These are phyloP conservation scores for Cupressus sempervirens DNA, from an alignment of 75 land plant genomes.

Conservation along the genomic window DNA sequence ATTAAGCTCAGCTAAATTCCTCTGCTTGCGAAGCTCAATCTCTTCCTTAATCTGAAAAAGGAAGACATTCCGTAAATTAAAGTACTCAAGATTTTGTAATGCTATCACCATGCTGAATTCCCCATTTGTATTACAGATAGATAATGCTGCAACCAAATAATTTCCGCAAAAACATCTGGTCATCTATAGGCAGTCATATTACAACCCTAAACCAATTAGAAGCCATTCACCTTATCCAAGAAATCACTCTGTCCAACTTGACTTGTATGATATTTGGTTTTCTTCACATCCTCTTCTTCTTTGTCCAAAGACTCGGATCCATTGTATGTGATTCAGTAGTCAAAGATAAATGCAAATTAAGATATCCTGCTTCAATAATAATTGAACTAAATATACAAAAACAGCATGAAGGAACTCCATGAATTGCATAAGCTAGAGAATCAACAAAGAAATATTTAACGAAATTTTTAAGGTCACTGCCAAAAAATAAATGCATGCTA, in stretches of 20 bases:
- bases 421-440: not conserved
- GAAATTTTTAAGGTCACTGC: not conserved
- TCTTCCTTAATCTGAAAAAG: conserved; percentile 84
- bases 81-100: not conserved
- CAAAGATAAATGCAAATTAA: conserved; percentile 26
- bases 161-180: not conserved
- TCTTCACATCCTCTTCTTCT: conserved; percentile 35
- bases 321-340: conserved; percentile 56
- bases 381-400: not conserved
- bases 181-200: not conserved
- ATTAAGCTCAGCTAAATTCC: conserved; percentile 80
- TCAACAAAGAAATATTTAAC: not conserved
- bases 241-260: conserved; percentile 44
- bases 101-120: not conserved
- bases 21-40: conserved; percentile 77
- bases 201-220: not conserved
- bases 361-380: not conserved
- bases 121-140: not conserved
- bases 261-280: conserved; percentile 26
- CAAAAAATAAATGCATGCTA: not conserved
- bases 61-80: not conserved
- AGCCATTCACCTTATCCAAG: conserved; percentile 68
- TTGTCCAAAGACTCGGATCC: conserved; percentile 53
- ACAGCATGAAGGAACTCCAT: not conserved
- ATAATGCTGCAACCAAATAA: not conserved